These are phyloP conservation scores for Rhododendron ovatum DNA, from an alignment of 148 eudicot species.

Conservation along the genomic window DNA sequence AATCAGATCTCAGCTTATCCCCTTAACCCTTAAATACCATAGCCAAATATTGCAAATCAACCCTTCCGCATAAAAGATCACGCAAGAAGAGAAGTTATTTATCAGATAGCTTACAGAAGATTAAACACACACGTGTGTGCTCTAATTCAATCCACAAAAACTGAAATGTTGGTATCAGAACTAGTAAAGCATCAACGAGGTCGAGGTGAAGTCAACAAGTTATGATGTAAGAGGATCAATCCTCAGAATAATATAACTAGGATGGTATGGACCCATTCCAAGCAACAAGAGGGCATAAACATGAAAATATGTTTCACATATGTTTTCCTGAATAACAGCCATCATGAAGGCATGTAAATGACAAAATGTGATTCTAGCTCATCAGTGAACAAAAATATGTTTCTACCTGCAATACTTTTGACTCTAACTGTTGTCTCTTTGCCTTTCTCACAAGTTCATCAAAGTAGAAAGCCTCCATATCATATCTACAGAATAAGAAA, in stretches of 20 bases:
- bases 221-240: not conserved
- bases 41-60: not conserved
- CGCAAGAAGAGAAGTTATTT: not conserved
- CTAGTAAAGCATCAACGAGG: not conserved
- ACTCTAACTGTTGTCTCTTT: conserved; percentile 29
- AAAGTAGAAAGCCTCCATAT: conserved; percentile 30
- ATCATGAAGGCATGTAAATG: not conserved
- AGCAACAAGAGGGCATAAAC: not conserved
- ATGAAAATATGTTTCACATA: not conserved
- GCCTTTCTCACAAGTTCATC: conserved; percentile 36
- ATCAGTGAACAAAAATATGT: not conserved
- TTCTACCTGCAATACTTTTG: conserved; percentile 27
- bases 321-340: not conserved
- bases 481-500: conserved; percentile 21
- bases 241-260: not conserved
- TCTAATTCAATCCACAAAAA: not conserved
- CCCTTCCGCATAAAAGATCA: not conserved
- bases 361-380: not conserved
- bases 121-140: not conserved
- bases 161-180: not conserved
- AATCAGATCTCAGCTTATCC: not conserved
- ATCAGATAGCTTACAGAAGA: not conserved
- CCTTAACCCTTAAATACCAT: not conserved
- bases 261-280: not conserved
- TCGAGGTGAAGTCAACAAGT: not conserved